phyloP scores from a whole-genome alignment of 345 rosid species.

The Isatis tinctoria region DNA sequence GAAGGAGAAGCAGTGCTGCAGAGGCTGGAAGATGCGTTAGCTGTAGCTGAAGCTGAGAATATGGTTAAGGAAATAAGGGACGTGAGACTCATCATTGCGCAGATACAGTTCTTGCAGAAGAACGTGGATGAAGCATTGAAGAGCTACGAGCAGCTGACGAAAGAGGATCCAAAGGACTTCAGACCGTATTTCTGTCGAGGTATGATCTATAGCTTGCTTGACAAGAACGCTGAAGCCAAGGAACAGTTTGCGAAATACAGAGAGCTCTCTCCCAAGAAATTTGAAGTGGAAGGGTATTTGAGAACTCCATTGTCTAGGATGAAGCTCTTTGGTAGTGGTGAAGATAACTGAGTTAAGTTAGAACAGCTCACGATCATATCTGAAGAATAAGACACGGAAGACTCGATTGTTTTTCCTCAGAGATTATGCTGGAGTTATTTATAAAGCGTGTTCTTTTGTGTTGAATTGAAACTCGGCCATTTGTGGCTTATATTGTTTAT shows the following conservation, averaged over 20 bases:
- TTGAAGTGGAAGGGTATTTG: slow-evolving; percentile 75
- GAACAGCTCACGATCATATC: neutral
- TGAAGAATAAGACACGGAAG: slow-evolving; percentile 22
- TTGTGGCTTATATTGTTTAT: neutral
- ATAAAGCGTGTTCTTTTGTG: neutral
- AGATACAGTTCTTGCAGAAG: slow-evolving; percentile 75
- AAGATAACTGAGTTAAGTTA: slow-evolving; percentile 37
- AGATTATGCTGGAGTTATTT: neutral
- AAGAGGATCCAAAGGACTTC: slow-evolving; percentile 75
- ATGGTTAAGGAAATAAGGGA: slow-evolving; percentile 69
- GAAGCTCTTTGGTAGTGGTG: slow-evolving; percentile 68
- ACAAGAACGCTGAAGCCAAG: slow-evolving; percentile 70
- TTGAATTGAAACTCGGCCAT: neutral
- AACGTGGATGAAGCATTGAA: slow-evolving; percentile 74
- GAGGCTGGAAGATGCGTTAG: slow-evolving; percentile 71
- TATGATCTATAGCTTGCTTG: slow-evolving; percentile 77
- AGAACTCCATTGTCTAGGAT: slow-evolving; percentile 65
- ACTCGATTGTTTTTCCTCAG: slow-evolving; percentile 11
- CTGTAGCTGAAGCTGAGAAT: slow-evolving; percentile 53
- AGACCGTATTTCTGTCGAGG: slow-evolving; percentile 80
- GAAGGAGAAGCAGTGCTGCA: slow-evolving; percentile 65
- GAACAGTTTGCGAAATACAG: slow-evolving; percentile 76
- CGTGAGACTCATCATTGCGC: slow-evolving; percentile 85
- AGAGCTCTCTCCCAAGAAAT: slow-evolving; percentile 65
- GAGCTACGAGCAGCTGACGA: slow-evolving; percentile 60